A percentile compares a stretch with the other conserved stretches of the same genome.
Evolutionary conservation across 2,329 filamentous ascomycete genomes (phyloP).

Genomic region (Colletotrichum endophyticum): DNA sequence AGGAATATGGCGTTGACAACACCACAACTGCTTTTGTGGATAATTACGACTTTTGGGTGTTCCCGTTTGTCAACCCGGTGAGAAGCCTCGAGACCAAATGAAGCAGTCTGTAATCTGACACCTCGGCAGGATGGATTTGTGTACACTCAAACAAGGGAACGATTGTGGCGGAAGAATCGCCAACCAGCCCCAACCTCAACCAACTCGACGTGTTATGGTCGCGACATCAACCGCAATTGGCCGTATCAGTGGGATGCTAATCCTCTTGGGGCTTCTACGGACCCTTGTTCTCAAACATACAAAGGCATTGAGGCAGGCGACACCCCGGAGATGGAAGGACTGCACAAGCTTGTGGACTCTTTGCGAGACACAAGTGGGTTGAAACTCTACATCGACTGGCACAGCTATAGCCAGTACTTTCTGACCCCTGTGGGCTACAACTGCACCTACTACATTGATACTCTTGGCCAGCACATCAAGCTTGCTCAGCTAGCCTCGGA

Average conservation of each 20-base stretch:
- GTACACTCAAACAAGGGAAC: constrained; percentile 48
- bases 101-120: not conserved
- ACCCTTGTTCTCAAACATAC: constrained; percentile 53
- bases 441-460: constrained; percentile 40
- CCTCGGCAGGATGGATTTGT: constrained; percentile 40
- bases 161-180: constrained; percentile 59
- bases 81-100: constrained; percentile 25
- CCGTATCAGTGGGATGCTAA: constrained; percentile 50
- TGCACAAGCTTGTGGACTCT: constrained; percentile 37
- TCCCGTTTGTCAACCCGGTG: constrained; percentile 55
- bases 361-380: constrained; percentile 39
- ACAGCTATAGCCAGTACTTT: constrained; percentile 49
- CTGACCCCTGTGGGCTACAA: constrained; percentile 50
- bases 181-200: constrained; percentile 34
- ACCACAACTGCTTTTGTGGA: constrained; percentile 49
- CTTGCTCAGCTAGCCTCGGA: constrained; percentile 27
- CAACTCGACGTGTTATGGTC: constrained; percentile 45
- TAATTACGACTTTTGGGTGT: constrained; percentile 62
- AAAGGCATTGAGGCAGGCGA: constrained; percentile 43
- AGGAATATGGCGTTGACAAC: constrained; percentile 42
- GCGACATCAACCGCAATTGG: constrained; percentile 62
- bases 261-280: constrained; percentile 47
- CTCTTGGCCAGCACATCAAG: constrained; percentile 38
- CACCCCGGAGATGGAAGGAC: constrained; percentile 49
- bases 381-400: constrained; percentile 52